Evolutionary conservation across 306 rosid species (phyloP).

Genomic region (Datisca glomerata): DNA sequence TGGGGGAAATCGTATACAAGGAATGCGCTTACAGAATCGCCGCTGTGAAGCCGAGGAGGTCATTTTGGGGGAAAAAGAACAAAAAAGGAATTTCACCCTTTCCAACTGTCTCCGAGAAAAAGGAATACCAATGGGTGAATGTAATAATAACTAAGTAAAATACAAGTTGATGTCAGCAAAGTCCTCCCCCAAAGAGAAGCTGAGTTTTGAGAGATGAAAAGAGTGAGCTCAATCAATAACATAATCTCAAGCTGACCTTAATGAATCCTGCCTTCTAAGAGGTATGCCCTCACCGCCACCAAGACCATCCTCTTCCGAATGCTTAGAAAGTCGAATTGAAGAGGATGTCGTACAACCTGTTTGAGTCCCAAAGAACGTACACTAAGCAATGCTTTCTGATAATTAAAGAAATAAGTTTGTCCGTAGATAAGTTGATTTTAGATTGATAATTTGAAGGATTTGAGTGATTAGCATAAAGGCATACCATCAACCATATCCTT

Average conservation of each 20-base stretch:
- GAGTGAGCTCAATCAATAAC: constrained; percentile 9
- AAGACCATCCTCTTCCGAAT: constrained; percentile 61
- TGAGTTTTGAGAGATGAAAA: constrained; percentile 10
- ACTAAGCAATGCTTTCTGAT: neutral
- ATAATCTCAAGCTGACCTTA: constrained; percentile 37
- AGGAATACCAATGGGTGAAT: neutral
- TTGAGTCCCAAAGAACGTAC: neutral
- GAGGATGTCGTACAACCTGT: constrained; percentile 36
- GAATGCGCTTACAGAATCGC: constrained; percentile 28
- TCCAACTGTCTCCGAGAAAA: constrained; percentile 8
- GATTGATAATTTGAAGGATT: too few species aligned
- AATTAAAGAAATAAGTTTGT: too few species aligned
- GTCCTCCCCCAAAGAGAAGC: constrained; percentile 22
- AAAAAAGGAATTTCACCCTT: constrained; percentile 31
- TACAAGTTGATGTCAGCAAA: constrained; percentile 23
- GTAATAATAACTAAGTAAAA: constrained; percentile 21
- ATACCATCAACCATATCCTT: constrained; percentile 96
- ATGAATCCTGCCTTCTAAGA: constrained; percentile 77
- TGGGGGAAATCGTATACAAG: constrained; percentile 25
- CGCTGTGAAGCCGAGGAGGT: constrained; percentile 23
- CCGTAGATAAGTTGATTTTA: too few species aligned
- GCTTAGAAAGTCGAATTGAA: constrained; percentile 52
- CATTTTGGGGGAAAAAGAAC: constrained; percentile 17
- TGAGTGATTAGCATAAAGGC: constrained; percentile 5
- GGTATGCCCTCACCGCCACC: constrained; percentile 75